Evolutionary conservation across 306 rosid genomes (phyloP), one percentile per base, ranked within the genome.

Genomic region (Sphenostylis stenocarpa): DNA sequence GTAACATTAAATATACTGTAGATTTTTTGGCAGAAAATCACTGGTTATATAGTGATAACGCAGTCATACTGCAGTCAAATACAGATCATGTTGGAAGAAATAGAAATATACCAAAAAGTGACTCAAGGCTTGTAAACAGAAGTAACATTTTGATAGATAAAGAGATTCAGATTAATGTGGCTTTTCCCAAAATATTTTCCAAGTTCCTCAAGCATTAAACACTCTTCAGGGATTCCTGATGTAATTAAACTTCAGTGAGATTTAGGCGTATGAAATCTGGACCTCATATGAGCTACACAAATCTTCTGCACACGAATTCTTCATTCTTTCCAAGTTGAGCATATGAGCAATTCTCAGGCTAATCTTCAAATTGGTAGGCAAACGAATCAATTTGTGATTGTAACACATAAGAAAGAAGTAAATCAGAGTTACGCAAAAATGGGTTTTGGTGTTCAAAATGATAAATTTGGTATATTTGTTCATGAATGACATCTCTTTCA

Each of bases 261-360:
- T 29, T 68, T 41, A 2, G 20, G 26, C 45, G 15, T 13, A 69
- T 57, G 17, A 5, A 41, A 45, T 56, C 23, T 9, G 19, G 20
- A 51, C 41, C 82, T 62, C 71, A 43, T 51, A 72, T 15, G 16
- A 49, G 24, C n/a, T 20, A 48, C 26, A 48, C 7, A 75, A 33
- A 45, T 39, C 72, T 73, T 69, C 69, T 43, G 58, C 16, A 74
- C 3, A 74, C 34, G n/a, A 29, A 4, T 14, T 61, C 12, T 61
- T 45, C 47, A 62, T 47, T 58, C 28, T 52, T 70, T 70, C 55
- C 44, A 76, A 47, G 43, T 51, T 21, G n/a, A 41, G 52, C 74
- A 49, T 76, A 63, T 29, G 44, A 69, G 17, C 28, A 64, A 52
- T 21, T 51, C 52, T 41, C 39, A 43, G 12, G 16, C 48, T 44